These are phyloP conservation scores for Cladosporium sp. DNA, from an alignment of 2,329 filamentous ascomycete species.

Conservation along the genomic window DNA sequence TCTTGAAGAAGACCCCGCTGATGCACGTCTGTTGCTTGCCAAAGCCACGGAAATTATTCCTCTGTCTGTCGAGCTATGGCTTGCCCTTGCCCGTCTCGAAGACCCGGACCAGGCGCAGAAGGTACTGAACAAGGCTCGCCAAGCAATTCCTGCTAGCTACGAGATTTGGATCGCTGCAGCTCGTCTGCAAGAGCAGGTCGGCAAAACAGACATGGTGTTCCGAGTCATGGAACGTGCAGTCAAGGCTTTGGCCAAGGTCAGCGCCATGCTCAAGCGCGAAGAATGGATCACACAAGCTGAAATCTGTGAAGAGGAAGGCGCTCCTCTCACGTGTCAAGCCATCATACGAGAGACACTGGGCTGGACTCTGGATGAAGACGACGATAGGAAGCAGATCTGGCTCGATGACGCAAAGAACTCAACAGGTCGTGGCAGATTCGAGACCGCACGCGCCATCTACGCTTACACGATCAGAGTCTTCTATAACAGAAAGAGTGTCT, in stretches of 20 bases:
- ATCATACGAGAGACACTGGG: slow-evolving; percentile 92
- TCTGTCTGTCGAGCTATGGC: slow-evolving; percentile 88
- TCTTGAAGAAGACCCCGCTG: slow-evolving; percentile 81
- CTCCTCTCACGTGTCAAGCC: slow-evolving; percentile 76
- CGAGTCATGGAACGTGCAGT: slow-evolving; percentile 95
- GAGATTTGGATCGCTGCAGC: slow-evolving; percentile 97
- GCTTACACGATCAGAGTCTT: slow-evolving; percentile 88
- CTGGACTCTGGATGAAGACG: slow-evolving; percentile 90
- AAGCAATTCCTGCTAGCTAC: slow-evolving; percentile 86
- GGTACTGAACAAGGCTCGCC: slow-evolving; percentile 90
- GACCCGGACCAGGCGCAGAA: slow-evolving; percentile 88
- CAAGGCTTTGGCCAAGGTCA: slow-evolving; percentile 81
- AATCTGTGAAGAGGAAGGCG: slow-evolving; percentile 88
- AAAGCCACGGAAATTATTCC: slow-evolving; percentile 96
- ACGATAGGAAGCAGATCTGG: slow-evolving; percentile 94
- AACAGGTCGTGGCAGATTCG: slow-evolving; percentile 75
- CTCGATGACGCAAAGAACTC: slow-evolving; percentile 85
- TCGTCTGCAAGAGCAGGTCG: slow-evolving; percentile 83
- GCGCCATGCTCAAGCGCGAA: slow-evolving; percentile 94
- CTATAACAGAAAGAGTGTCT: slow-evolving; percentile 79
- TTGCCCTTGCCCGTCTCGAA: slow-evolving; percentile 86
- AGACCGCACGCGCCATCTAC: slow-evolving; percentile 90
- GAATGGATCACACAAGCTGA: slow-evolving; percentile 96
- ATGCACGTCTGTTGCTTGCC: slow-evolving; percentile 82
- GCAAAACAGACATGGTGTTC: slow-evolving; percentile 66